Base-by-base conservation (phyloP, 225 moss, liverwort and hornwort genomes). In the Physcomitrium patens region DNA sequence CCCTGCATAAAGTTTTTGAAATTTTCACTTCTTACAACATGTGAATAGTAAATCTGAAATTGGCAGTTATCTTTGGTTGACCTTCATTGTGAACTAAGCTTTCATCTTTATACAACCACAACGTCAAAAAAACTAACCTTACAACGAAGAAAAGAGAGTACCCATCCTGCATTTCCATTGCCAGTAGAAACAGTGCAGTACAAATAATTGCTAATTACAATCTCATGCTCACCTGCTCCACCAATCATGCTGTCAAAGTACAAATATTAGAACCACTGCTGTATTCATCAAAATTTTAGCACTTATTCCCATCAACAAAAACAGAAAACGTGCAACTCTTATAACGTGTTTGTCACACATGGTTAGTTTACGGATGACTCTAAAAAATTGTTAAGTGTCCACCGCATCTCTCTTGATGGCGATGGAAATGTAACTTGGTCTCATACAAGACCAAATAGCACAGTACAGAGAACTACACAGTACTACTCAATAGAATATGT, bases 171-270 rank as follows among this genome's bases (percentile, higher is more conserved):
- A 92, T 77, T 5, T 89, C 93, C 82, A 93, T 72, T 15, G 95
- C 93, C 73, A 90, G 95, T 69, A 90, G 86, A 31, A 89, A 77
- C 56, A 99, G 86, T n/a, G 91, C 93, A 72, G 87, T 85, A 65
- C 87, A 90, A 66, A 95, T 86, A 53, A 99, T 88, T 47, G 77
- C 89, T 67, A 99, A 78, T 78, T 99, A 95, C 69, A 99, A 71
- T 50, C 93, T 93, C 81, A 82, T 99, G 66, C 95, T 99, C 74
- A 99, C 90, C 95, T 96, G 87, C 68, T 77, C 82, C 61, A 79
- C 60, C 74, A 70, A 57, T 66, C 52, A 58, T 51, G 26, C 20
- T 42, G 60, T 54, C 59, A 45, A 79, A 16, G 5, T 37, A 59
- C 52, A 58, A 50, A 66, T 37, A 37, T 37, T 52, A 37, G 23